A percentile compares a stretch with the other conserved stretches of the same genome.
These are phyloP conservation scores for Penicillium verrucosum DNA, from an alignment of 2,329 filamentous ascomycete genomes.

Conservation along the genomic window DNA sequence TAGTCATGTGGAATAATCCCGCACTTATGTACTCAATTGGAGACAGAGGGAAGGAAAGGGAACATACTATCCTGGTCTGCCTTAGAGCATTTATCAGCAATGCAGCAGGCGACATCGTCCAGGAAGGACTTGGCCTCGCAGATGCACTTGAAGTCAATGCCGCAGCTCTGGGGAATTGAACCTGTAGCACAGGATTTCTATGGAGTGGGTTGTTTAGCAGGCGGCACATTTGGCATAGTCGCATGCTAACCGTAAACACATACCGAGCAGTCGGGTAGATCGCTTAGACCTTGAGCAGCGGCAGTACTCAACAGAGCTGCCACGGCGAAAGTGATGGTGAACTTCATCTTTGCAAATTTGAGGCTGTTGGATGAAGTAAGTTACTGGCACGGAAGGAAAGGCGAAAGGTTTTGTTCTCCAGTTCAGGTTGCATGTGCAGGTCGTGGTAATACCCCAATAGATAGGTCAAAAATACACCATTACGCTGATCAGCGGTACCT, in stretches of 20 bases:
- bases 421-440: not conserved
- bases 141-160: conserved; percentile 49
- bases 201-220: conserved; percentile 1
- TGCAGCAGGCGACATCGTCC: conserved; percentile 49
- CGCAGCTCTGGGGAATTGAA: conserved; percentile 41
- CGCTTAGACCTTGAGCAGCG: conserved; percentile 46
- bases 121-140: conserved; percentile 49
- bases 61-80: conserved; percentile 42
- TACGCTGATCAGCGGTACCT: not conserved
- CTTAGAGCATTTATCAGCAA: conserved; percentile 43
- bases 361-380: not conserved
- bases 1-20: not conserved
- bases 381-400: not conserved
- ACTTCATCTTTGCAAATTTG: conserved; percentile 45
- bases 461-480: not conserved
- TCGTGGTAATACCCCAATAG: conserved; percentile 1
- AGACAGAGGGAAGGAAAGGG: not conserved
- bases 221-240: not conserved
- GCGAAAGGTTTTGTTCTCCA: not conserved
- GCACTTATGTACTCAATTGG: not conserved
- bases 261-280: conserved; percentile 56
- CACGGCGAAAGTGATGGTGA: conserved; percentile 51
- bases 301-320: conserved; percentile 51
- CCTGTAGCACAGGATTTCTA: conserved; percentile 42
- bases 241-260: conserved; percentile 27